Evolutionary conservation across 2,329 filamentous ascomycete species (phyloP).

Genomic region (Phyllosticta citribraziliensis): DNA sequence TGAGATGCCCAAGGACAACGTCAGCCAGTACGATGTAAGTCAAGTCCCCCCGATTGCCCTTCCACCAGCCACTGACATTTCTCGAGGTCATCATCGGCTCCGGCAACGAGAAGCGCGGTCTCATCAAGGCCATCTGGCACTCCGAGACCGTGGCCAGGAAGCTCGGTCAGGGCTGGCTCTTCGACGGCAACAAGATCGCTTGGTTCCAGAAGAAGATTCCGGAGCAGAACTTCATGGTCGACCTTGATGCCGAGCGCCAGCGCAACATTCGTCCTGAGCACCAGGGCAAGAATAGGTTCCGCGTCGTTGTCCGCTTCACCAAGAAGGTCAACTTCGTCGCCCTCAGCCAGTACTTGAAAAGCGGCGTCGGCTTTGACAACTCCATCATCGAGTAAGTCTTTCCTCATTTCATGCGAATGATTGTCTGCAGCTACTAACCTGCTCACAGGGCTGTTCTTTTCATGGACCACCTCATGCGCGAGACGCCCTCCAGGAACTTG

Average conservation of each 20-base stretch:
- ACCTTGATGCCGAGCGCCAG: slow-evolving; percentile 60
- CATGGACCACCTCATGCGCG: slow-evolving; percentile 77
- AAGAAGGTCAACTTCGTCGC: slow-evolving; percentile 58
- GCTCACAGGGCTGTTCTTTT: slow-evolving; percentile 79
- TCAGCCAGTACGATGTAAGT: slow-evolving; percentile 82
- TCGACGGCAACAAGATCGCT: slow-evolving; percentile 74
- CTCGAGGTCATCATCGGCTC: slow-evolving; percentile 56
- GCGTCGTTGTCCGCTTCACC: slow-evolving; percentile 53
- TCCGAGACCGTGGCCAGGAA: slow-evolving; percentile 48
- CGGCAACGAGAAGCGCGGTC: slow-evolving; percentile 51
- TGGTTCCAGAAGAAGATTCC: slow-evolving; percentile 45
- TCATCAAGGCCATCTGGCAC: slow-evolving; percentile 70
- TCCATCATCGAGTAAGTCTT: slow-evolving; percentile 5
- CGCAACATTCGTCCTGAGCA: slow-evolving; percentile 17
- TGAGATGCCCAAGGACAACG: slow-evolving; percentile 47
- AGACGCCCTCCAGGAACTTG: slow-evolving; percentile 60
- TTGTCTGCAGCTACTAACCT: slow-evolving; percentile 24
- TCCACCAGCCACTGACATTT: background rate
- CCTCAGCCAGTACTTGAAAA: slow-evolving; percentile 56
- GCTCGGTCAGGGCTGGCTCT: slow-evolving; percentile 56
- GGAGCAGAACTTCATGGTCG: slow-evolving; percentile 43
- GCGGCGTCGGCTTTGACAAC: slow-evolving; percentile 51
- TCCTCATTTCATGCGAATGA: background rate
- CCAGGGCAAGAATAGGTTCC: slow-evolving; percentile 40
- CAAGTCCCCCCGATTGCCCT: background rate